A percentile compares a stretch with the other conserved stretches of the same genome.
Conservation (phyloP, 1,284 basidiomycete species). For the Puccinia horiana region DNA sequence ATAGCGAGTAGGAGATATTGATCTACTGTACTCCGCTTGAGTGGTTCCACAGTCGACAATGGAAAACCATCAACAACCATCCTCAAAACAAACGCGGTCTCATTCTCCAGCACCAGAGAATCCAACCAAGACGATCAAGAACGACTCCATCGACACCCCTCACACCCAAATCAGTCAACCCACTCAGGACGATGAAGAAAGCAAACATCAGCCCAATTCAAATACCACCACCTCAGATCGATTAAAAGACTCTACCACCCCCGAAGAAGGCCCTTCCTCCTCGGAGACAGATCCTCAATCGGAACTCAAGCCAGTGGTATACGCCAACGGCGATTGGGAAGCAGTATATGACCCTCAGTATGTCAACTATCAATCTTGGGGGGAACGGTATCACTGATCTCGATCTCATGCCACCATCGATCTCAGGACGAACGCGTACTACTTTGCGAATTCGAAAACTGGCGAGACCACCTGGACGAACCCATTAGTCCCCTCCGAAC, state of each 20-base stretch:
- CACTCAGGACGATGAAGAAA: no score
- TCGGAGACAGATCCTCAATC: neutral
- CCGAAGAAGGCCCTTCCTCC: neutral
- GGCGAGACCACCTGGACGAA: constrained; percentile 41
- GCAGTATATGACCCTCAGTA: constrained; percentile 42
- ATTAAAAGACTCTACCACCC: neutral
- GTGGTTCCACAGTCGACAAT: no score
- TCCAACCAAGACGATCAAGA: no score
- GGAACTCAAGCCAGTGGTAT: constrained; percentile 3
- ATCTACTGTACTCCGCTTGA: no score
- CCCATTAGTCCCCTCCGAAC: constrained; percentile 19
- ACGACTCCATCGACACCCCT: no score
- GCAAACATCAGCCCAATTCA: neutral
- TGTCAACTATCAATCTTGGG: neutral
- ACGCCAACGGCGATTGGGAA: constrained; percentile 43
- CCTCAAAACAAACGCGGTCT: no score
- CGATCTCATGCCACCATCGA: neutral
- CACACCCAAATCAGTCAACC: no score
- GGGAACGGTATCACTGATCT: neutral
- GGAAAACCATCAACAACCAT: no score
- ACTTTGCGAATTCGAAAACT: constrained; percentile 29
- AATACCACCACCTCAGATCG: neutral
- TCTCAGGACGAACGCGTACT: constrained; percentile 29
- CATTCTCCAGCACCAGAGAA: no score
- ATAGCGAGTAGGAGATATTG: no score